Base-by-base conservation (phyloP, 164 flowering plant genomes). In the Aristolochia fimbriata region DNA sequence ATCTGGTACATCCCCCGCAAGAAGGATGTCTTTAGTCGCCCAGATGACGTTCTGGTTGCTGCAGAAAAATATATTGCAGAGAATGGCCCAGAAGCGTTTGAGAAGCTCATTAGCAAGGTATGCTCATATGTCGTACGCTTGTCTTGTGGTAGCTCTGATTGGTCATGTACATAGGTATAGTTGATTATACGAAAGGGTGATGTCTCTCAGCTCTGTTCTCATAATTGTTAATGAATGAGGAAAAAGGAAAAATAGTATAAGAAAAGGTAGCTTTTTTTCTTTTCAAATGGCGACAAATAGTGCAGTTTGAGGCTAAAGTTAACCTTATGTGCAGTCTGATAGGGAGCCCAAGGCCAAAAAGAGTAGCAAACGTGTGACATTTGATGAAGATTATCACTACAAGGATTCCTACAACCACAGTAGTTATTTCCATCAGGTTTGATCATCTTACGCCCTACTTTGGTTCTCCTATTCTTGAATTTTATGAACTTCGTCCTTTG, bases 21-120 rank as follows among this genome's bases (percentile, higher is more conserved):
- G 74, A 84, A 85, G 73, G 69, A 81, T 51, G 21, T 73, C 11
- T 79, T 83, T 69, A 70, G 72, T 45, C 74, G 74, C 61, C 84
- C 69, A 25, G 88, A 86, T 65, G 92, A 86, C 62, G 52, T 87
- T 58, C 63, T 88, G 13, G 62, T 80, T 19, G 91, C 95, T 54
- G 95, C 94, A 0, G 96, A 88, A 73, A 85, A 69, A 60, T 87
- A 81, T 59, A 87, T 91, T 1, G 80, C 78, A 61, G 80, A 88
- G 61, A 79, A 88, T 67, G 96, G 97, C n/a, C 68, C 91, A 0
- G 87, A 83, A 56, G 85, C 79, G 13, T 91, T 88, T 69, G 81
- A 85, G 62, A 82, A 76, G 65, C 73, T 85, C 47, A 77, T 87
- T n/a, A 62, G 47, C 70, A 84, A 65, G 88, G 90, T 82, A 70